A percentile compares a stretch with the other conserved stretches of the same genome.
phyloP scores from a whole-genome alignment of 2,329 filamentous ascomycete genomes.

The Sporothrix pallida region DNA sequence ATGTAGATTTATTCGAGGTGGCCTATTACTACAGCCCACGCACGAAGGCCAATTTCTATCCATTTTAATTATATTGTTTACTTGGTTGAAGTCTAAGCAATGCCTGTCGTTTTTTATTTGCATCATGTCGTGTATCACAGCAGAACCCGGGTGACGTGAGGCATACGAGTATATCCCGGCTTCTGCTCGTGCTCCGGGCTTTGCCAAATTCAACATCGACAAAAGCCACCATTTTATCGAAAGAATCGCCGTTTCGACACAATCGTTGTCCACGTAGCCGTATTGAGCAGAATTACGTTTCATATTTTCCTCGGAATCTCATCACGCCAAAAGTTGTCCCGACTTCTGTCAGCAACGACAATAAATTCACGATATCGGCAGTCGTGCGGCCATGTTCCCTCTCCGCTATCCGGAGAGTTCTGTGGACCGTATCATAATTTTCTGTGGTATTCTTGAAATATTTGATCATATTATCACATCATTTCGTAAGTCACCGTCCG shows the following conservation, averaged over 20 bases:
- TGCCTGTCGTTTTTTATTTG: neutral
- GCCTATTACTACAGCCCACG: neutral
- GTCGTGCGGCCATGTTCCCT: neutral
- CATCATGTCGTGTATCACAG: neutral
- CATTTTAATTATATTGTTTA: neutral
- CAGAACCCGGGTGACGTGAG: neutral
- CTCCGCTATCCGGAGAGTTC: neutral
- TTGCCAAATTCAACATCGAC: neutral
- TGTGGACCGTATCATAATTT: neutral
- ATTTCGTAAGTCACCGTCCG: neutral
- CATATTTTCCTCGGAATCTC: neutral
- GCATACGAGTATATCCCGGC: neutral
- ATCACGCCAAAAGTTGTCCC: neutral
- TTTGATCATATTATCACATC: neutral
- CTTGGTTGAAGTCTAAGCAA: neutral
- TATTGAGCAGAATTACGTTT: too few species aligned
- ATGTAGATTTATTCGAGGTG: neutral
- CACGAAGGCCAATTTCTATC: neutral
- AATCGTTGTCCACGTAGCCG: neutral
- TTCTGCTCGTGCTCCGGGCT: neutral
- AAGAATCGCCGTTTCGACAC: slow-evolving; percentile 1
- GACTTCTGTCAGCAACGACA: slow-evolving; percentile 5
- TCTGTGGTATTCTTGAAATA: neutral
- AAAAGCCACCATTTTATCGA: neutral
- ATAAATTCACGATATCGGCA: neutral